Base-by-base conservation (phyloP, 2,329 filamentous ascomycete species). In the Fusarium denticulatum region DNA sequence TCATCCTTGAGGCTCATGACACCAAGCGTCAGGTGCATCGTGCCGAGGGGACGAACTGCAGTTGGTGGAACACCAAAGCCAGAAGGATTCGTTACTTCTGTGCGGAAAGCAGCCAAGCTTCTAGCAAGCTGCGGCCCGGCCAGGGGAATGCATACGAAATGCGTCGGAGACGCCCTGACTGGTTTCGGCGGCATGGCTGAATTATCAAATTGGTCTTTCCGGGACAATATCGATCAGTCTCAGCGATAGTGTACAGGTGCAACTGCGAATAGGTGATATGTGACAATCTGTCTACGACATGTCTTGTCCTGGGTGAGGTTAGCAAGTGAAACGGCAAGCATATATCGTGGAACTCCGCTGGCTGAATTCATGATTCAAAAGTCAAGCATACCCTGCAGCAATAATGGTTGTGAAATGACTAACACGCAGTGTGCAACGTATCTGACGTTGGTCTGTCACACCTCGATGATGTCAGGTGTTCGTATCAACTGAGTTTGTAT, bases 11-110 rank as follows among this genome's bases (percentile, higher is more conserved):
- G 87, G 72, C 88, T 92, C 93, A 98, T 95, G 3, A 97, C 93
- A 0, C 95, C 95, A 0, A 98, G 86, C 0, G 95, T 98, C 6
- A 97, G 85, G 82, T 98, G 96, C 53, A 98, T 82, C 3, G 94
- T 95, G 1, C 94, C 93, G 1, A 94, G 82, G 0, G 94, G 94
- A 34, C 95, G 86, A 57, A 97, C 84, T 4, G 94, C 94, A 61
- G 88, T 88, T 37, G 85, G 80, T 0, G 93, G 92, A 15, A 96
- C 83, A 11, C 85, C 84, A 67, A 84, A 82, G 72, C 83, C 81
- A 64, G 82, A 77, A 58, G 82, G 75, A 64, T 80, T 82, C 3
- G 85, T 85, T 39, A 92, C 87, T 70, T 92, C 88, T 34, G 88
- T 82, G 64, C 84, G 86, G 79, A 97, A 95, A 12, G 85, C 78